phyloP scores from a whole-genome alignment of 208 protist species.

The Acanthamoeba divionensis region DNA sequence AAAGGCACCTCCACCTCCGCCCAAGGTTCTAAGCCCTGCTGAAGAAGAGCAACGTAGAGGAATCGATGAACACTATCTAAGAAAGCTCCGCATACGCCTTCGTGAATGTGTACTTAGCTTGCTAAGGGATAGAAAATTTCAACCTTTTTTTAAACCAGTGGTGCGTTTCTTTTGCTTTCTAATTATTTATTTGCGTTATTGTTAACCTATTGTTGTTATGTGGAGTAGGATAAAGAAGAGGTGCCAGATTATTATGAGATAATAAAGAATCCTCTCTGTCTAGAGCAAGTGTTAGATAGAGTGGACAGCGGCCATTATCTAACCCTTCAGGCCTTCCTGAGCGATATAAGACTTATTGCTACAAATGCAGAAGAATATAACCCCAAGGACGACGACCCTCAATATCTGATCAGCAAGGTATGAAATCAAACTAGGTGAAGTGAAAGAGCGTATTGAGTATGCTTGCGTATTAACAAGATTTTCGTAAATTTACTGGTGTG shows the following conservation, averaged over 20 bases:
- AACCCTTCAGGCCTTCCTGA: neutral
- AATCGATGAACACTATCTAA: neutral
- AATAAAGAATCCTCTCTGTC: slow-evolving; percentile 45
- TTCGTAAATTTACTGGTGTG: neutral
- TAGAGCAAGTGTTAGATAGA: slow-evolving; percentile 10
- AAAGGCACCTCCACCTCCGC: slow-evolving; percentile 18
- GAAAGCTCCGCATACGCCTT: slow-evolving; percentile 44
- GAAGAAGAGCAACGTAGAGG: neutral
- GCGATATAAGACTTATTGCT: slow-evolving; percentile 27
- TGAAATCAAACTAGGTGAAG: too few relatives aligned
- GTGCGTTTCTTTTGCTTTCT: neutral
- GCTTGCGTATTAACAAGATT: neutral
- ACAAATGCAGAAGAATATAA: slow-evolving; percentile 54
- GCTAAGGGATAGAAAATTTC: neutral
- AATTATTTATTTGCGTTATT: neutral
- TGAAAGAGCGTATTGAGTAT: neutral
- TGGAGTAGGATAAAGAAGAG: neutral
- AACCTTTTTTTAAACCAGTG: slow-evolving; percentile 27
- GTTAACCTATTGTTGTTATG: neutral
- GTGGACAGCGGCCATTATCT: slow-evolving; percentile 29
- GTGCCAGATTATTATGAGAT: slow-evolving; percentile 58
- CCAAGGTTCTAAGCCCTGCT: too few relatives aligned
- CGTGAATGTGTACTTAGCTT: slow-evolving; percentile 25
- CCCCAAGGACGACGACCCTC: slow-evolving; percentile 11
- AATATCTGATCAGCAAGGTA: slow-evolving; percentile 43